These are phyloP conservation scores for Acephala macrosclerotiorum DNA, from an alignment of 2,329 filamentous ascomycete genomes.

Conservation along the genomic window DNA sequence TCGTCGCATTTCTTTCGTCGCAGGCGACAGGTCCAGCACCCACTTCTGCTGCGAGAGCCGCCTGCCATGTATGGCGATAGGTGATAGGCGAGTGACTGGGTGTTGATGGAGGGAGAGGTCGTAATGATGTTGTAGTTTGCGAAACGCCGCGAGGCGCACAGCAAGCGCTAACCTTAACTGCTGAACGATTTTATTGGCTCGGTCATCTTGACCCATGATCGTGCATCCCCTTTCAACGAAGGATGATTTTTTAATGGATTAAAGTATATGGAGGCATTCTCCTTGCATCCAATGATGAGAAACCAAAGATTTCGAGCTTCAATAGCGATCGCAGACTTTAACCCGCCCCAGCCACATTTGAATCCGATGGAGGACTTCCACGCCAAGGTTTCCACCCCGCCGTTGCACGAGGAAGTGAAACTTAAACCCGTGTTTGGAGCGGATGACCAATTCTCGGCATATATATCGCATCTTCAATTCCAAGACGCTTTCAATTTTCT, in stretches of 20 bases:
- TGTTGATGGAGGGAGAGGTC: background rate
- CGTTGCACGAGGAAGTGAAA: too few species aligned
- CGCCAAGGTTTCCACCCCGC: too few species aligned
- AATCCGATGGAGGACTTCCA: too few species aligned
- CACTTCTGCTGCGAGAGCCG: slow-evolving; percentile 40
- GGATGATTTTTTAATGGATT: too few species aligned
- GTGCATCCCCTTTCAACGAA: background rate
- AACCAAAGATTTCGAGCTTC: background rate
- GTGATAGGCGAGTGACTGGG: background rate
- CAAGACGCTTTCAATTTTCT: background rate
- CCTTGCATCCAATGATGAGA: background rate
- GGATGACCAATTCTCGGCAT: background rate
- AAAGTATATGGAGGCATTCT: too few species aligned
- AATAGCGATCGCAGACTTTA: background rate
- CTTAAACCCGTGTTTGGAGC: too few species aligned
- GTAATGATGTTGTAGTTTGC: background rate
- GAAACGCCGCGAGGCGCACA: slow-evolving; percentile 4
- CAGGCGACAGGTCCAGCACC: slow-evolving; percentile 71
- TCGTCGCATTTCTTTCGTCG: slow-evolving; percentile 73
- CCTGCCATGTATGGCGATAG: slow-evolving; percentile 1
- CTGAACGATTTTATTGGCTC: background rate
- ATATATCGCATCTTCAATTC: background rate
- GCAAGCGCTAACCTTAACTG: background rate
- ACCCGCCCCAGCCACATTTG: too few species aligned
- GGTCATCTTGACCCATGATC: background rate